phyloP scores from a whole-genome alignment of 1,284 basidiomycete species.

The Moniliophthora roreri region DNA sequence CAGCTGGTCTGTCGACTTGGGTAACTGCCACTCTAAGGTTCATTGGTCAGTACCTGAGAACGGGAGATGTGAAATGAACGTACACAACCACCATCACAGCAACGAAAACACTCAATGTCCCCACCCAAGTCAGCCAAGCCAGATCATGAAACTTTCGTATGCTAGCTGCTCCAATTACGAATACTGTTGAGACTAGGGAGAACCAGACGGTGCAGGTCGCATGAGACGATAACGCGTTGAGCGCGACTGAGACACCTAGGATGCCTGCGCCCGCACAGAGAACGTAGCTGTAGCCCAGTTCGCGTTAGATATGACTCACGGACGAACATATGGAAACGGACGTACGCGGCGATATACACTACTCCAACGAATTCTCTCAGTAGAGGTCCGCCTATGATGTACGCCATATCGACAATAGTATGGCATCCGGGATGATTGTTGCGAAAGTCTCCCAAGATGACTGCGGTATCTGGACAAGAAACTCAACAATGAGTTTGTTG shows the following conservation, averaged over 20 bases:
- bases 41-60: neutral
- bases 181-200: slow-evolving; percentile 1
- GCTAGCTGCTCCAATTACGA: neutral
- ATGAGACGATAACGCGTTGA: neutral
- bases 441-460: neutral
- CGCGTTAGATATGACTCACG: neutral
- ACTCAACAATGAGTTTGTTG: neutral
- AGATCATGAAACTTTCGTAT: slow-evolving; percentile 2
- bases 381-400: neutral
- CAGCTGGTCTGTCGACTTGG: neutral
- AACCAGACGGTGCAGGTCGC: slow-evolving; percentile 3
- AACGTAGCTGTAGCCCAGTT: neutral
- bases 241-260: neutral
- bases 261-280: neutral
- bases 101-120: neutral
- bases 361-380: neutral
- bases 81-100: slow-evolving; percentile 1
- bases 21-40: slow-evolving; percentile 1
- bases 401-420: slow-evolving; percentile 3
- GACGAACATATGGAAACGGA: neutral
- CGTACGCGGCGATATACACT: slow-evolving; percentile 1
- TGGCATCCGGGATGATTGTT: slow-evolving; percentile 2
- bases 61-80: neutral
- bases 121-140: neutral
- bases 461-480: neutral